Conservation (phyloP, 257 asterid genomes). For the Handroanthus guayacan region DNA sequence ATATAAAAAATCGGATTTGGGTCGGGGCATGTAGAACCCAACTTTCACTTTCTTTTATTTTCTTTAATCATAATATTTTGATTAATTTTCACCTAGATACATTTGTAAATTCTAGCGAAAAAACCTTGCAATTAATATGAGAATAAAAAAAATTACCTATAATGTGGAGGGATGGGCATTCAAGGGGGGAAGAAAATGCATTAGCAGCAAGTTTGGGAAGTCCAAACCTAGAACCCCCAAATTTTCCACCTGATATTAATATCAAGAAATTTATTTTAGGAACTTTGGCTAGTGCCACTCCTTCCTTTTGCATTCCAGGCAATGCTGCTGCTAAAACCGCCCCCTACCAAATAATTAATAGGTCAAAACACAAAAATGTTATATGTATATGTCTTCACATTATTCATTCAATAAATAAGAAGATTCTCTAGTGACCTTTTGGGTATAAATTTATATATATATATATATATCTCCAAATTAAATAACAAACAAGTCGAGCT, state of each 20-base stretch:
- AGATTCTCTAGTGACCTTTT: too few species aligned
- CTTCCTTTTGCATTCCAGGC: conserved; percentile 53
- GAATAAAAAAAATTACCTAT: conserved; percentile 30
- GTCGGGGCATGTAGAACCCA: too few species aligned
- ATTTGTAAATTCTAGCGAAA: not conserved
- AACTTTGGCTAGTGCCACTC: conserved; percentile 48
- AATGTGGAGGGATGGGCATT: conserved; percentile 49
- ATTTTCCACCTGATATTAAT: conserved; percentile 44
- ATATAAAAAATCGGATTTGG: too few species aligned
- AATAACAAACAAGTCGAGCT: not conserved
- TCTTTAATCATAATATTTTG: too few species aligned
- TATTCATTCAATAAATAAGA: too few species aligned
- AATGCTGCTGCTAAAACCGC: conserved; percentile 43
- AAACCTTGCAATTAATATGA: not conserved
- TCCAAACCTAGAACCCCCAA: conserved; percentile 42
- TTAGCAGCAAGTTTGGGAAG: conserved; percentile 44
- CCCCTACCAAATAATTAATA: conserved; percentile 35
- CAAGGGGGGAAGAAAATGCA: conserved; percentile 42
- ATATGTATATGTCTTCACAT: too few species aligned
- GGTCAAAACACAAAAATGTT: not conserved
- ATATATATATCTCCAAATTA: not conserved
- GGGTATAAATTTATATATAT: not conserved
- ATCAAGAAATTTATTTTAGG: conserved; percentile 46
- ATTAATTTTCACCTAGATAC: not conserved
- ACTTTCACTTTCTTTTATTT: too few species aligned